Percentiles rank a stretch among this genome's conserved stretches.
Conservation (phyloP, 2,329 filamentous ascomycete species). For the Nothophaeocryptopus gaeumannii region DNA sequence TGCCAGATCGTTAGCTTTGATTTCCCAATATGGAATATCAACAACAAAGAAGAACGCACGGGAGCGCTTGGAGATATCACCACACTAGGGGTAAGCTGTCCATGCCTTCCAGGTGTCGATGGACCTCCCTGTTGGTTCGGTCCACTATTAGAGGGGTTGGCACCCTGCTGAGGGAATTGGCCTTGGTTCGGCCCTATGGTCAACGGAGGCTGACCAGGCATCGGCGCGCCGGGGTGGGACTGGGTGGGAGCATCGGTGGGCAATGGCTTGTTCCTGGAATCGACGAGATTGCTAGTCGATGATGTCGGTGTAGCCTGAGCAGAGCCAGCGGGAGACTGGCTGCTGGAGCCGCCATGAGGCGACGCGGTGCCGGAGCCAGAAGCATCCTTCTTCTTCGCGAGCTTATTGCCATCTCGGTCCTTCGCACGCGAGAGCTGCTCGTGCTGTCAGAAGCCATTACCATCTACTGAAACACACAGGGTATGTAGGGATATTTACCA, state of each 20-base stretch:
- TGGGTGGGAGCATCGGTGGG: slow-evolving; percentile 43
- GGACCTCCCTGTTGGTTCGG: slow-evolving; percentile 23
- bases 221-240: slow-evolving; percentile 47
- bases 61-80: slow-evolving; percentile 93
- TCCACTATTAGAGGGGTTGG: slow-evolving; percentile 17
- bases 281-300: slow-evolving; percentile 81
- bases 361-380: slow-evolving; percentile 68
- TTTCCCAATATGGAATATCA: neutral
- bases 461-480: slow-evolving; percentile 22
- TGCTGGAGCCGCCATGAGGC: slow-evolving; percentile 57
- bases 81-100: slow-evolving; percentile 64
- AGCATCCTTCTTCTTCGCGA: slow-evolving; percentile 60
- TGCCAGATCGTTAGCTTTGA: slow-evolving; percentile 19
- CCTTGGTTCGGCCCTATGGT: slow-evolving; percentile 21
- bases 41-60: slow-evolving; percentile 53
- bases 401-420: slow-evolving; percentile 59
- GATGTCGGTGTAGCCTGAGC: slow-evolving; percentile 76
- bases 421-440: slow-evolving; percentile 82
- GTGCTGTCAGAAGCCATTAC: slow-evolving; percentile 50
- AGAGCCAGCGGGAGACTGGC: slow-evolving; percentile 59
- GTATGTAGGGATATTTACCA: slow-evolving; percentile 58
- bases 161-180: slow-evolving; percentile 24
- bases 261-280: slow-evolving; percentile 77
- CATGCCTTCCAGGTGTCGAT: slow-evolving; percentile 31
- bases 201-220: slow-evolving; percentile 27